These are phyloP conservation scores for Orobanche coerulescens DNA, from an alignment of 257 asterid species.

Conservation along the genomic window DNA sequence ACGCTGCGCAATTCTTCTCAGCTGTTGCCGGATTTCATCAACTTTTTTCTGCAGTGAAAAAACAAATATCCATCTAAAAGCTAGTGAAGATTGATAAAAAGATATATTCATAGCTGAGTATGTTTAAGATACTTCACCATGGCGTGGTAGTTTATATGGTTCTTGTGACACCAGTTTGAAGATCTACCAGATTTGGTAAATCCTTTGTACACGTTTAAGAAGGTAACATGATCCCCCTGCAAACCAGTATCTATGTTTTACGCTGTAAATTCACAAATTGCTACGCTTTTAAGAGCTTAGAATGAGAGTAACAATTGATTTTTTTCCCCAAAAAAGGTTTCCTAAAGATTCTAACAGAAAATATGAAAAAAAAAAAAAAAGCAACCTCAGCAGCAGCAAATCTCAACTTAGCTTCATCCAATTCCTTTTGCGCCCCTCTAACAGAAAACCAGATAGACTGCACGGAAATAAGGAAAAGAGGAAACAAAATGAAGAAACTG, in stretches of 20 bases:
- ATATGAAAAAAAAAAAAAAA: background rate
- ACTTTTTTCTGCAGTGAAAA: conserved; percentile 64
- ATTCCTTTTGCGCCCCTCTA: conserved; percentile 76
- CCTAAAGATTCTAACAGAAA: background rate
- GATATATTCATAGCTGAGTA: no score
- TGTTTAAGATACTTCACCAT: conserved; percentile 47
- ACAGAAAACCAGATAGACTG: conserved; percentile 86
- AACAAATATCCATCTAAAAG: background rate
- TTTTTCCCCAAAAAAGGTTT: background rate
- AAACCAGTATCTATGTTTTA: conserved; percentile 16
- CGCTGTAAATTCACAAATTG: background rate
- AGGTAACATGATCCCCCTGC: conserved; percentile 95
- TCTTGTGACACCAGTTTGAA: conserved; percentile 92
- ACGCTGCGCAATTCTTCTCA: conserved; percentile 67
- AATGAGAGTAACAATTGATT: background rate
- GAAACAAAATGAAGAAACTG: background rate
- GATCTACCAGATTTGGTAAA: conserved; percentile 75
- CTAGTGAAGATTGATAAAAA: background rate
- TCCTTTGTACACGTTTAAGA: conserved; percentile 86
- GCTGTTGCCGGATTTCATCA: conserved; percentile 67
- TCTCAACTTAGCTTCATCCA: conserved; percentile 88
- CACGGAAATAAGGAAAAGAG: background rate
- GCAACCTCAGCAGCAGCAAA: conserved; percentile 94
- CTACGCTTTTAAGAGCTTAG: conserved; percentile 9
- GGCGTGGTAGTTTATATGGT: conserved; percentile 82